Evolutionary conservation across 192 early-diverging fungal species (phyloP).

Genomic region (Tieghemiomyces parasiticus): DNA sequence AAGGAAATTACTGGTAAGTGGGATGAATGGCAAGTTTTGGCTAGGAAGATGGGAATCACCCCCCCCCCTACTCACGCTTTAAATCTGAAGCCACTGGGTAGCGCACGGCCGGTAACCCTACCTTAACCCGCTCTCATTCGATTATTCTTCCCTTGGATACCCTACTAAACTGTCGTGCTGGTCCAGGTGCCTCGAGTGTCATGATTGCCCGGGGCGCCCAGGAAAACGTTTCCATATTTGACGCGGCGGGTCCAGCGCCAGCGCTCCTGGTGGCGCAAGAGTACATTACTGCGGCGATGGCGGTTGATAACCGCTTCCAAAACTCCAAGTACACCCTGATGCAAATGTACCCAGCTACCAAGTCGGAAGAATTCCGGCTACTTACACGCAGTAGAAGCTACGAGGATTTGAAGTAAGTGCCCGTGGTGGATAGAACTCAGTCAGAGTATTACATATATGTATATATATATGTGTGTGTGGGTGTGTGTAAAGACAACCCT

Average conservation of each 20-base stretch:
- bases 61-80: too few species aligned
- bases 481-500: too few species aligned
- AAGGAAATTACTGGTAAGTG: conserved; percentile 37
- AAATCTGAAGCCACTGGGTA: too few species aligned
- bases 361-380: conserved; percentile 25
- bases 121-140: too few species aligned
- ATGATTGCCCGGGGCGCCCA: conserved; percentile 90
- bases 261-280: conserved; percentile 38
- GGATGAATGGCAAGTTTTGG: too few species aligned
- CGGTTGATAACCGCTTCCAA: conserved; percentile 51
- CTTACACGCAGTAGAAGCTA: conserved; percentile 35
- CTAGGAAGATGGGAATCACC: too few species aligned
- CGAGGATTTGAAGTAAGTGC: conserved; percentile 21
- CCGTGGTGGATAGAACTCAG: too few species aligned
- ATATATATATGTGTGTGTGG: too few species aligned
- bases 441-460: too few species aligned
- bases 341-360: conserved; percentile 66
- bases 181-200: conserved; percentile 41
- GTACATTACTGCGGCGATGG: conserved; percentile 53
- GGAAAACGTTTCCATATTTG: conserved; percentile 78
- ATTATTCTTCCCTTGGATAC: too few species aligned
- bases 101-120: too few species aligned
- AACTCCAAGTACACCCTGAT: conserved; percentile 88
- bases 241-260: conserved; percentile 38
- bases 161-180: too few species aligned